phyloP scores from a whole-genome alignment of 2,329 filamentous ascomycete species.

The Epichloe amarillans region DNA sequence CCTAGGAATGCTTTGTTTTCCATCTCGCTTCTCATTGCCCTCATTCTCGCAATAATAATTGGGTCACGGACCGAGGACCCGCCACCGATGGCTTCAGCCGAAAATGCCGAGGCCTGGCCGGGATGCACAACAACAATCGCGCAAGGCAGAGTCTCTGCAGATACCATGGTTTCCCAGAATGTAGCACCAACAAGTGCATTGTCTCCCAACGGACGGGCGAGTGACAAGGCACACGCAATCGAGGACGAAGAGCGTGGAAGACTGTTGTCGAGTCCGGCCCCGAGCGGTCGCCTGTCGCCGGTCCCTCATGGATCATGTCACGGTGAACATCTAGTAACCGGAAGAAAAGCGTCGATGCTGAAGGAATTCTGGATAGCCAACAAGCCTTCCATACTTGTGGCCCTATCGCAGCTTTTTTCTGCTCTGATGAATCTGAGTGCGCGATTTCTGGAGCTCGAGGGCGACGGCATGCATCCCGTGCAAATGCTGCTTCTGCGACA shows the following conservation, averaged over 20 bases:
- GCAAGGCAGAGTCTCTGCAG: not conserved
- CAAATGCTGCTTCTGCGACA: conserved; percentile 76
- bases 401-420: conserved; percentile 67
- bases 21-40: not conserved
- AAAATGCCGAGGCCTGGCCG: not conserved
- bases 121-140: not conserved
- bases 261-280: conserved; percentile 12
- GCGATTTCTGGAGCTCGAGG: conserved; percentile 59
- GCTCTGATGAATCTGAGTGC: conserved; percentile 77
- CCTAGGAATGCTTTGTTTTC: not conserved
- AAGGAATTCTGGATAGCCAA: conserved; percentile 46
- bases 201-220: not conserved
- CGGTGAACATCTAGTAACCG: not conserved
- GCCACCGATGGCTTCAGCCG: not conserved
- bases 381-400: conserved; percentile 59
- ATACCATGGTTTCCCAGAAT: not conserved
- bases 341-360: conserved; percentile 10
- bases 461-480: conserved; percentile 64
- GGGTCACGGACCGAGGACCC: not conserved
- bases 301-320: conserved; percentile 4
- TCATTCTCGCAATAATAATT: not conserved
- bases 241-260: conserved; percentile 1
- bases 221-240: conserved; percentile 2
- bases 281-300: conserved; percentile 9
- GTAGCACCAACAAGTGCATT: not conserved